A percentile compares a stretch with the other conserved stretches of the same genome.
Conservation (phyloP, 2,329 filamentous ascomycete species). For the Raffaelea deltoideospora region DNA sequence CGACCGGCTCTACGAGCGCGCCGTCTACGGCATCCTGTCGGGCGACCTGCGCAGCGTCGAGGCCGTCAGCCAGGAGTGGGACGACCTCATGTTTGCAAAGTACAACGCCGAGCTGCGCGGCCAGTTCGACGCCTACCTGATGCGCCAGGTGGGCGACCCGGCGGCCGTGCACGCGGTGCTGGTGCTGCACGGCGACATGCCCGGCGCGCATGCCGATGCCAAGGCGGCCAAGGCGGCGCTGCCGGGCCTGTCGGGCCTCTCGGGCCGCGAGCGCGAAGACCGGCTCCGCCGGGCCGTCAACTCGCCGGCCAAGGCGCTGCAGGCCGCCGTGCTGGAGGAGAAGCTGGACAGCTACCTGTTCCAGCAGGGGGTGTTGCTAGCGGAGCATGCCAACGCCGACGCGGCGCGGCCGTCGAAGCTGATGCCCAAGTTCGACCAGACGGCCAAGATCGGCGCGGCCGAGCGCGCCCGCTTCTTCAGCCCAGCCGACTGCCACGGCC, state of each 20-base stretch:
- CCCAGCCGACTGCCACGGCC: conserved; percentile 43
- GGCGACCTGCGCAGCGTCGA: conserved; percentile 68
- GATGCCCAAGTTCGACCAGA: conserved; percentile 21
- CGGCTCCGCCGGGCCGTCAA: conserved; percentile 21
- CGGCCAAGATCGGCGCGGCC: conserved; percentile 14
- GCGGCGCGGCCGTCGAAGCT: conserved; percentile 21
- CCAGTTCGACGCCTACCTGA: conserved; percentile 12
- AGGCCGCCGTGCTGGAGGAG: conserved; percentile 58
- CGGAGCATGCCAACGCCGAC: conserved; percentile 28
- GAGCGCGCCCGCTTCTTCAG: conserved; percentile 24
- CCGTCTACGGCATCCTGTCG: conserved; percentile 80
- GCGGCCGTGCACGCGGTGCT: conserved; percentile 7
- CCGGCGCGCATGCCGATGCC: neutral
- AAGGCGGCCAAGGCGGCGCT: no score
- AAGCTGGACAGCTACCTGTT: conserved; percentile 41
- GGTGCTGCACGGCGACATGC: conserved; percentile 9
- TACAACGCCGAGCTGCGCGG: conserved; percentile 12
- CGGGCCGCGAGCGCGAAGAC: neutral
- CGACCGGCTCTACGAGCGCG: conserved; percentile 56
- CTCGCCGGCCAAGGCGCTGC: conserved; percentile 57
- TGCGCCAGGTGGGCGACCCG: conserved; percentile 8
- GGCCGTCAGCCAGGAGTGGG: conserved; percentile 34
- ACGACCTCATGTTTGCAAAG: conserved; percentile 18
- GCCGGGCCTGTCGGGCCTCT: no score
- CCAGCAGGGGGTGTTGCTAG: conserved; percentile 40